Conservation (phyloP, 2,329 filamentous ascomycete species). For the Epicoccum nigrum region DNA sequence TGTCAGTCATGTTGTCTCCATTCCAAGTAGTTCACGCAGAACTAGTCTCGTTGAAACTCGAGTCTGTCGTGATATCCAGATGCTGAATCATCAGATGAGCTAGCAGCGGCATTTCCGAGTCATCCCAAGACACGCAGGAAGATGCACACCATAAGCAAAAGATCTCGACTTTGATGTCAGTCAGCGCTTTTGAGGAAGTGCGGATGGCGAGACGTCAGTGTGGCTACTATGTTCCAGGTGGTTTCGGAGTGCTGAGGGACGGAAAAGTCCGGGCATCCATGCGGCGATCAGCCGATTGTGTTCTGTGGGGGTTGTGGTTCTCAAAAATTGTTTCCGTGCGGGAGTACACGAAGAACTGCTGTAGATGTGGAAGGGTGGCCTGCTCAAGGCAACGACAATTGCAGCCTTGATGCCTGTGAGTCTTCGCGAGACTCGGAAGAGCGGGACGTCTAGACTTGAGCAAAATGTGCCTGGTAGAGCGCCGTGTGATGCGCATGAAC, state of each 20-base stretch:
- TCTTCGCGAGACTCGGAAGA: constrained; percentile 4
- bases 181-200: not conserved
- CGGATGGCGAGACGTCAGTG: constrained; percentile 28
- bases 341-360: constrained; percentile 21
- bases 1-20: too few relatives aligned
- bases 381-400: constrained; percentile 39
- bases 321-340: constrained; percentile 10
- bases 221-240: constrained; percentile 28
- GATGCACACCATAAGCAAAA: not conserved
- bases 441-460: constrained; percentile 1
- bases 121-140: not conserved
- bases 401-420: constrained; percentile 13
- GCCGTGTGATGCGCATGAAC: constrained; percentile 18
- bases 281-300: constrained; percentile 11
- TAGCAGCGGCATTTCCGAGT: too few relatives aligned
- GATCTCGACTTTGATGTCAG: not conserved
- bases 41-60: too few relatives aligned
- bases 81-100: too few relatives aligned
- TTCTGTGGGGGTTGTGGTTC: constrained; percentile 3
- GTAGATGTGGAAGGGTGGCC: constrained; percentile 24
- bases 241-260: constrained; percentile 29
- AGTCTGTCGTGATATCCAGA: too few relatives aligned
- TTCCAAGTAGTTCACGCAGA: too few relatives aligned
- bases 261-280: constrained; percentile 13
- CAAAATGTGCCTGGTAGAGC: constrained; percentile 24